Conservation (phyloP, 805 yeast genomes). For the Hemisphaericaspora nanyangensis region DNA sequence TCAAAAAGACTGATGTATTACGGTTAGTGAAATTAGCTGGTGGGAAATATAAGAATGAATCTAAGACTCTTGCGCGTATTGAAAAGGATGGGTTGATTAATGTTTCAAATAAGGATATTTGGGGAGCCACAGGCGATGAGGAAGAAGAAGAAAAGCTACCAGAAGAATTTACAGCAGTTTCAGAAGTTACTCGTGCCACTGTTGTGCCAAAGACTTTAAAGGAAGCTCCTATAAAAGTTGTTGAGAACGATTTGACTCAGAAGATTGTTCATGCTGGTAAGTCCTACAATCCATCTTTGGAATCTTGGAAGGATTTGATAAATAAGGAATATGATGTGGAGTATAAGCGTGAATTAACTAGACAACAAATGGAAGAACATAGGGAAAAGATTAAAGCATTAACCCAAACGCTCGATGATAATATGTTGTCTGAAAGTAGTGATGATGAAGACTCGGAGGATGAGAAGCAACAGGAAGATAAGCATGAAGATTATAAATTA, state of each 20-base stretch:
- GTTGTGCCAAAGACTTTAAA: conserved; percentile 52
- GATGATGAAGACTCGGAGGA: conserved; percentile 38
- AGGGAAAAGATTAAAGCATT: conserved; percentile 60
- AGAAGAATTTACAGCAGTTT: conserved; percentile 12
- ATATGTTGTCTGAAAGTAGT: conserved; percentile 45
- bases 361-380: conserved; percentile 58
- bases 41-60: conserved; percentile 12
- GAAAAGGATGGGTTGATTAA: conserved; percentile 63
- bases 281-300: conserved; percentile 86
- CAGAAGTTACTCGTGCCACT: conserved; percentile 12
- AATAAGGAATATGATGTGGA: conserved; percentile 64
- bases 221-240: conserved; percentile 50
- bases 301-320: conserved; percentile 75
- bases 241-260: conserved; percentile 35
- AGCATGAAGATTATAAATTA: conserved; percentile 38
- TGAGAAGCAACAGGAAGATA: conserved; percentile 29
- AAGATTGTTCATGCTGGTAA: conserved; percentile 76
- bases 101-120: conserved; percentile 53
- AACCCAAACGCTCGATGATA: conserved; percentile 58
- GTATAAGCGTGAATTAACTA: conserved; percentile 60
- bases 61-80: conserved; percentile 22
- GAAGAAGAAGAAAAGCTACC: conserved; percentile 11
- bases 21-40: conserved; percentile 77
- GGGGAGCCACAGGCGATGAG: conserved; percentile 46
- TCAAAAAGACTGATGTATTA: conserved; percentile 58